Evolutionary conservation across 2,329 filamentous ascomycete genomes (phyloP).

Genomic region (Mycocentrospora acerina): DNA sequence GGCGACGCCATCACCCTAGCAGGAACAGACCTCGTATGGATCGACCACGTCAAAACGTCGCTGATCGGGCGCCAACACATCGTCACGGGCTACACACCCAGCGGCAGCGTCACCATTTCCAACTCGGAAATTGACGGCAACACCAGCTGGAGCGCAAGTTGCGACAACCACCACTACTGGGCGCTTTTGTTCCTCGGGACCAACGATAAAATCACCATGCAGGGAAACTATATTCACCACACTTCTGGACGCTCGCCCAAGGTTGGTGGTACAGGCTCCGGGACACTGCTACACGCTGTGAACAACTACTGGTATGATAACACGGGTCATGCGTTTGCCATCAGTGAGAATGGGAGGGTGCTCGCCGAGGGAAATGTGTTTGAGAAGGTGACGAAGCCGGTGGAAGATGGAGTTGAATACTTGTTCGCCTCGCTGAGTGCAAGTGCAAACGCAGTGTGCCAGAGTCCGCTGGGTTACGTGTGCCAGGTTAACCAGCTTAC

Average conservation of each 20-base stretch:
- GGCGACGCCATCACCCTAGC: constrained; percentile 41
- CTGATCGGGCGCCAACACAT: constrained; percentile 21
- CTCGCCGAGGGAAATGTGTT: constrained; percentile 25
- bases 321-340: constrained; percentile 18
- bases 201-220: constrained; percentile 22
- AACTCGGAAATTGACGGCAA: constrained; percentile 25
- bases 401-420: constrained; percentile 6
- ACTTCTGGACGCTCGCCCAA: constrained; percentile 23
- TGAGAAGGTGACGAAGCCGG: constrained; percentile 8
- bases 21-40: constrained; percentile 36
- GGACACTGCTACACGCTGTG: constrained; percentile 18
- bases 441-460: constrained; percentile 5
- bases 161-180: constrained; percentile 28
- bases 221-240: constrained; percentile 28
- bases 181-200: constrained; percentile 16
- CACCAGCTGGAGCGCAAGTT: constrained; percentile 19
- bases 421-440: constrained; percentile 10
- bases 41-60: constrained; percentile 31
- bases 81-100: constrained; percentile 17
- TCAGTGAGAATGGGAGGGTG: constrained; percentile 8
- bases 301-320: constrained; percentile 22
- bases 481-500: constrained; percentile 11
- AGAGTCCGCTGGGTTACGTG: constrained; percentile 8
- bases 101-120: constrained; percentile 19
- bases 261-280: constrained; percentile 13